Evolutionary conservation across 345 rosid species (phyloP), one percentile per base, ranked within the genome.

Genomic region (Camelina hispida): DNA sequence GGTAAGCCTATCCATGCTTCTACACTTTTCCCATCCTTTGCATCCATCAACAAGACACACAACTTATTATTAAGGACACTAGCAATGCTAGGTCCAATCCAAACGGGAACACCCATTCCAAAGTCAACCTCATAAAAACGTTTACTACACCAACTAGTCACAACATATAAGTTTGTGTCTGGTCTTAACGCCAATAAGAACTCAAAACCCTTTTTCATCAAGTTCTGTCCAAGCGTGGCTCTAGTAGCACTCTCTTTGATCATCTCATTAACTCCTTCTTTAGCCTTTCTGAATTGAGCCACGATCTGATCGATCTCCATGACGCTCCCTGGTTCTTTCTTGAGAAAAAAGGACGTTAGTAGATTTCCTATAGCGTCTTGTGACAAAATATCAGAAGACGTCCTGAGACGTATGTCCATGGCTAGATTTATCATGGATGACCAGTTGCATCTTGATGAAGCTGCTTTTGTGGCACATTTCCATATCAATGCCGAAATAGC

Each of bases 1-100:
- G 30, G 44, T 68, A 88, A 74, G 16, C 76, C 58, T 30, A 88
- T 69, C 86, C 78, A 85, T 11, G 82, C 87, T 68, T 88, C 93
- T 5, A 86, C 54, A 59, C 82, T 86, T 37, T 82, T 81, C 0
- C 83, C 82, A 34, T 64, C 72, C 20, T 42, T 80, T 0, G 83
- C 18, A 52, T 85, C 89, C 18, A 72, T 43, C 66, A 83, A 16
- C 60, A 52, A 10, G 7, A 50, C n/a, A 17, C 2, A 44, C 4
- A 46, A 11, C 28, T 52, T 30, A 20, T 1, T 52, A 10, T 22
- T 30, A 20, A 30, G 30, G 15, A 52, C 14, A 52, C 32, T 52
- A 4, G 56, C 3, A 20, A 15, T 18, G 7, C 6, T 32, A 28
- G 46, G 17, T 22, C 69, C 47, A 6, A 81, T 74, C 93, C 90